Conservation (phyloP, 352 stramenopile genomes). For the Peronospora destructor region DNA sequence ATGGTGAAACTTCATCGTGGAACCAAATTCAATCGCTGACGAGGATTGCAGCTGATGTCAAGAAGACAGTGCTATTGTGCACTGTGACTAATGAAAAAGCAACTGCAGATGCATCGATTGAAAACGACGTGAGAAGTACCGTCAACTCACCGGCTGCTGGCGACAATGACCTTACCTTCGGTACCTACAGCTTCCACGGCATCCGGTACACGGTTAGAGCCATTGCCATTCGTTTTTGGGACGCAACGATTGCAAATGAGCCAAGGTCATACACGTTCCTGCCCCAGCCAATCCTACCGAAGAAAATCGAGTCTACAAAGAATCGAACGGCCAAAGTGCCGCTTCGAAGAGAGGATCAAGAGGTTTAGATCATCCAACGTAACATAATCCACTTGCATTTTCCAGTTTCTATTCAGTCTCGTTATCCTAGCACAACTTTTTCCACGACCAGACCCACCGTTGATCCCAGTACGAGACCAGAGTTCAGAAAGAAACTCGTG, state of each 20-base stretch:
- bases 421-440: constrained; percentile 44
- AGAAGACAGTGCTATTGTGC: constrained; percentile 70
- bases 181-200: constrained; percentile 33
- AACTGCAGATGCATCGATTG: not conserved
- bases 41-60: constrained; percentile 66
- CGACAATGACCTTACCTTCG: constrained; percentile 16
- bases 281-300: constrained; percentile 32
- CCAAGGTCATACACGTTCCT: constrained; percentile 33
- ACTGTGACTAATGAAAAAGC: constrained; percentile 24
- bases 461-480: constrained; percentile 73
- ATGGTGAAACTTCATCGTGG: constrained; percentile 26
- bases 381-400: constrained; percentile 1
- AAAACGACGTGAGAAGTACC: not conserved
- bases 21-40: constrained; percentile 57
- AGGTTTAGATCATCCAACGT: constrained; percentile 6
- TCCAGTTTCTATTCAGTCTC: constrained; percentile 14
- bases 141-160: not conserved
- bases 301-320: constrained; percentile 25
- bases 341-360: constrained; percentile 5
- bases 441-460: constrained; percentile 57
- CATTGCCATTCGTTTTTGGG: constrained; percentile 55
- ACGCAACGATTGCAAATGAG: constrained; percentile 22
- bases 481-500: constrained; percentile 83
- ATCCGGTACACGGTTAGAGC: constrained; percentile 30
- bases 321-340: constrained; percentile 23